These are phyloP conservation scores for Centrapalus pauciflorus DNA, from an alignment of 129 eudicot genomes.

Conservation along the genomic window DNA sequence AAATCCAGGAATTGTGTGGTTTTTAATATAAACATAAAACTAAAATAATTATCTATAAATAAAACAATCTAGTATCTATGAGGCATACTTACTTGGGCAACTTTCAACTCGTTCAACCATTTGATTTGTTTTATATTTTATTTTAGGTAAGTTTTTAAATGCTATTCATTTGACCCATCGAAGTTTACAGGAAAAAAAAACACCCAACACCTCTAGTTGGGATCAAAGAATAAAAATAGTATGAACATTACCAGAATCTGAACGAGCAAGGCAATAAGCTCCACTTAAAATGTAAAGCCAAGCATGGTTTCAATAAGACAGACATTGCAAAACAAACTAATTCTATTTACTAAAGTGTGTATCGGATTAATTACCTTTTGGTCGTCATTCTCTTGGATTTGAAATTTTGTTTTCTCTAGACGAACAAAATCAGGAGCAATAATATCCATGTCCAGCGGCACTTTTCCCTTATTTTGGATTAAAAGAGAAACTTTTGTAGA, in stretches of 20 bases:
- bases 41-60: too few relatives aligned
- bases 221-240: background rate
- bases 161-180: too few relatives aligned
- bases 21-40: too few relatives aligned
- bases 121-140: too few relatives aligned
- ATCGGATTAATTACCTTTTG: slow-evolving; percentile 42
- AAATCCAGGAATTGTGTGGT: too few relatives aligned
- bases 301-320: background rate
- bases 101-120: too few relatives aligned
- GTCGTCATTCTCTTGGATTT: slow-evolving; percentile 58
- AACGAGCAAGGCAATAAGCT: background rate
- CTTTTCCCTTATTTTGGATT: slow-evolving; percentile 79
- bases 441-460: slow-evolving; percentile 41
- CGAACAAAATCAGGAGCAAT: slow-evolving; percentile 67
- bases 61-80: too few relatives aligned
- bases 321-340: background rate
- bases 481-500: slow-evolving; percentile 75
- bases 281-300: background rate
- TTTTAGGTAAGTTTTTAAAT: too few relatives aligned
- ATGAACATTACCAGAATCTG: background rate
- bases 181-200: too few relatives aligned
- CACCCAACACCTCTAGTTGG: too few relatives aligned
- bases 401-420: slow-evolving; percentile 53
- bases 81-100: too few relatives aligned
- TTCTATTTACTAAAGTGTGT: background rate